Evolutionary conservation across 208 protist genomes (phyloP).

Genomic region (Trypanosoma lewisi): DNA sequence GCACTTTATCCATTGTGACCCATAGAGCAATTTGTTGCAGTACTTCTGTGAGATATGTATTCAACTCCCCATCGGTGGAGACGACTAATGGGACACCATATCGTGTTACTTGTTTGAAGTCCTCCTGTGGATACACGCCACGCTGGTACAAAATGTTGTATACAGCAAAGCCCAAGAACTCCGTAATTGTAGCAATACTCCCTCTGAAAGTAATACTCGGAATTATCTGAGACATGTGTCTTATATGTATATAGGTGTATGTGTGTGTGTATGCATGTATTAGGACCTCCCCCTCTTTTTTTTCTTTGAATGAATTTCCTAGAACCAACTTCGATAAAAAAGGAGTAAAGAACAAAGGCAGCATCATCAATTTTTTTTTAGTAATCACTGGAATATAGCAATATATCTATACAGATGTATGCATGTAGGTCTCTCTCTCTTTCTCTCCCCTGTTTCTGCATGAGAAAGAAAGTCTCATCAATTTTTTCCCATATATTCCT

Average conservation of each 20-base stretch:
- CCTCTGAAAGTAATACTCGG: slow-evolving; percentile 95
- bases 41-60: slow-evolving; percentile 94
- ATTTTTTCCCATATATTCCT: neutral
- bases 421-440: too few relatives aligned
- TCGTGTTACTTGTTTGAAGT: slow-evolving; percentile 92
- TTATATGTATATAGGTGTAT: neutral
- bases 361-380: too few relatives aligned
- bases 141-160: slow-evolving; percentile 96
- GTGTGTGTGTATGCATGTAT: too few relatives aligned
- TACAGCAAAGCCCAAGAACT: slow-evolving; percentile 96
- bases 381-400: too few relatives aligned
- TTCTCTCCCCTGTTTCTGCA: too few relatives aligned
- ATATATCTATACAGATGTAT: too few relatives aligned
- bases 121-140: slow-evolving; percentile 97
- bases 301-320: too few relatives aligned
- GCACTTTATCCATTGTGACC: slow-evolving; percentile 86
- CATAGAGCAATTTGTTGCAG: slow-evolving; percentile 94
- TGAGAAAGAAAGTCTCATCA: too few relatives aligned
- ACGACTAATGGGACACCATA: slow-evolving; percentile 96
- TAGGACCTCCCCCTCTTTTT: neutral
- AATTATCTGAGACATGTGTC: slow-evolving; percentile 37
- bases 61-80: slow-evolving; percentile 93
- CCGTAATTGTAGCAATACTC: slow-evolving; percentile 95
- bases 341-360: too few relatives aligned
- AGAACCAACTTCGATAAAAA: too few relatives aligned